These are phyloP conservation scores for Diplodia sapinea DNA, from an alignment of 2,329 filamentous ascomycete genomes.

Conservation along the genomic window DNA sequence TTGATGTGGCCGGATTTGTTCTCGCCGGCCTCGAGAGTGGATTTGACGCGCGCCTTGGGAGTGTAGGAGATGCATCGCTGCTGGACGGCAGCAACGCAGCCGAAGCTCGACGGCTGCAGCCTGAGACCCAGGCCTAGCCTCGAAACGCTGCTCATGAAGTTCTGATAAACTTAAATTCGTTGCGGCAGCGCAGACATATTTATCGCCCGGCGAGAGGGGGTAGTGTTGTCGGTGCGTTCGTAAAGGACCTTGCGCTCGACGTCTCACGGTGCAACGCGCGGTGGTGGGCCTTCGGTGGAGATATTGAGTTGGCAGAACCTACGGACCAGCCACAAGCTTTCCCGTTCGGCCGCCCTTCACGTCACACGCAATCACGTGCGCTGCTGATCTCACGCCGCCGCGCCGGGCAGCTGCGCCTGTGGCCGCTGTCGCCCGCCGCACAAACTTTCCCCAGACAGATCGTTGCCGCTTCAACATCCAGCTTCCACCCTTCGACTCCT, in stretches of 20 bases:
- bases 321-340: constrained; percentile 1
- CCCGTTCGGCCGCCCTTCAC: constrained; percentile 19
- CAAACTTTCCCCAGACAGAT: constrained; percentile 30
- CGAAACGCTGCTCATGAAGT: constrained; percentile 28
- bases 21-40: constrained; percentile 58
- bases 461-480: constrained; percentile 28
- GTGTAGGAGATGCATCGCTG: constrained; percentile 23
- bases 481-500: not conserved
- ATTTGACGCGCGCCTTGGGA: constrained; percentile 17
- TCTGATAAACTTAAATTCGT: not conserved
- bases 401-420: constrained; percentile 4
- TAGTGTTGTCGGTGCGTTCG: not conserved
- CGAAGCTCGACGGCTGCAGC: constrained; percentile 28
- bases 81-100: constrained; percentile 10
- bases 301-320: constrained; percentile 21
- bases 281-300: constrained; percentile 18
- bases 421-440: constrained; percentile 24
- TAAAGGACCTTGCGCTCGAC: not conserved
- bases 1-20: constrained; percentile 81
- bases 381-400: not conserved
- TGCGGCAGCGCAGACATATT: constrained; percentile 13
- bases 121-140: constrained; percentile 29
- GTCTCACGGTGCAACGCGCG: constrained; percentile 5
- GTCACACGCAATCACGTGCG: constrained; percentile 5
- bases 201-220: not conserved